A percentile compares a stretch with the other conserved stretches of the same genome.
Conservation (phyloP, 129 eudicot species). For the Mikania micrantha region DNA sequence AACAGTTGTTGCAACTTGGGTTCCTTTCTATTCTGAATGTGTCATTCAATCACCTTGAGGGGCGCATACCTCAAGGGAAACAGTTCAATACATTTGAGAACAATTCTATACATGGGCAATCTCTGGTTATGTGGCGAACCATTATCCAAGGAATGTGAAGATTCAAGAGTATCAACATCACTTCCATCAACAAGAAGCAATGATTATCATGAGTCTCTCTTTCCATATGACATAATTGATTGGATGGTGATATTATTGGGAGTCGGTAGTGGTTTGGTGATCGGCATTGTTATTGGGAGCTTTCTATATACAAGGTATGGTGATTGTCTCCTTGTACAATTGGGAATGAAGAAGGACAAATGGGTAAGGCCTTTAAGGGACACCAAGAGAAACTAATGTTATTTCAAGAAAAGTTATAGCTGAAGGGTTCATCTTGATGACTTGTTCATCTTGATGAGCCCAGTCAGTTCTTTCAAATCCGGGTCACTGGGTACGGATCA, state of each 20-base stretch:
- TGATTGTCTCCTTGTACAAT: conserved; percentile 7
- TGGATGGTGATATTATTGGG: no score
- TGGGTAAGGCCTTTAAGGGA: conserved; percentile 8
- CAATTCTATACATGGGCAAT: no score
- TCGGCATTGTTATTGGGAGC: conserved; percentile 2
- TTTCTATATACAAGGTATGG: background rate
- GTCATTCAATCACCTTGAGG: conserved; percentile 15
- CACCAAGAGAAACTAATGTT: background rate
- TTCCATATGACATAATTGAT: conserved; percentile 10
- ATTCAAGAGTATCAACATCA: background rate
- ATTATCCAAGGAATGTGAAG: background rate
- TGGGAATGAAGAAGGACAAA: background rate
- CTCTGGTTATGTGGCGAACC: no score
- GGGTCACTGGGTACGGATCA: no score
- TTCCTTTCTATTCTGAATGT: conserved; percentile 20
- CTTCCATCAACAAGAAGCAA: background rate
- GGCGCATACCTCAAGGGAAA: no score
- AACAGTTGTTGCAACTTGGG: conserved; percentile 9
- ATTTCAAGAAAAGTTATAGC: no score
- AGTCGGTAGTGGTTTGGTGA: no score
- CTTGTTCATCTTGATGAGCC: no score
- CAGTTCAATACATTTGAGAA: no score
- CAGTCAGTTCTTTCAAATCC: no score
- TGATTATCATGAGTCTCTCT: background rate
- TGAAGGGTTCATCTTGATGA: no score